Base-by-base conservation (phyloP, 2,329 filamentous ascomycete genomes). In the Rutstroemia sydowiana region DNA sequence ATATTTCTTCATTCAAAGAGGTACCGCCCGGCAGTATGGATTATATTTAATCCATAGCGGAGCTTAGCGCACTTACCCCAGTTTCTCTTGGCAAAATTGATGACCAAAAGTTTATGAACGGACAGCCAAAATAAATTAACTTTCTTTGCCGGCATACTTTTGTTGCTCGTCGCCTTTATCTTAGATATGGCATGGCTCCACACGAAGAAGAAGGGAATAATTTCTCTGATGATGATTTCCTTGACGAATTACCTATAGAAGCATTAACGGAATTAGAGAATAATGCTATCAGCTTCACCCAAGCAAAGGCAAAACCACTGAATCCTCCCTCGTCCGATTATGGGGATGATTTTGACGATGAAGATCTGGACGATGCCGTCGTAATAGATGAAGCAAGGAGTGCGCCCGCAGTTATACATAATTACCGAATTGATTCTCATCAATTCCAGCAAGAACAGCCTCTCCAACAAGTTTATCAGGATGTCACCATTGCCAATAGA, bases 191-290 rank as follows among this genome's bases (percentile, higher is more conserved):
- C 60, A 70, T 70, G 68, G 64, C 66, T 51, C 68, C 66, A 34
- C 46, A 56, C 54, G 55, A 57, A 44, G 62, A 66, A 49, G 65
- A 63, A 45, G 75, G 76, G 69, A 79, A 82, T 69, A 76, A 79
- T 55, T 84, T 81, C 63, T 79, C 75, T 54, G 82, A 84, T 63
- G 82, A 85, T 64, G 81, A 83, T 63, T 80, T 75, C 55, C 73
- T 86, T 59, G 80, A 85, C 65, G 73, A 76, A 37, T 69, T 85
- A 39, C 77, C 81, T 57, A 72, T 75, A 56, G 74, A 75, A 56
- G 72, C 72, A 43, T 69, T 85, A 3, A 73, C 79, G 59, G 79
- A 84, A 63, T 76, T 86, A 56, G 82, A 86, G 63, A 76, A 77
- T 61, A 76, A 77, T 62, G 82, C 82, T 36, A 79, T 84, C 57